Base-by-base conservation (phyloP, 768 basidiomycete species). In the Suillus decipiens region DNA sequence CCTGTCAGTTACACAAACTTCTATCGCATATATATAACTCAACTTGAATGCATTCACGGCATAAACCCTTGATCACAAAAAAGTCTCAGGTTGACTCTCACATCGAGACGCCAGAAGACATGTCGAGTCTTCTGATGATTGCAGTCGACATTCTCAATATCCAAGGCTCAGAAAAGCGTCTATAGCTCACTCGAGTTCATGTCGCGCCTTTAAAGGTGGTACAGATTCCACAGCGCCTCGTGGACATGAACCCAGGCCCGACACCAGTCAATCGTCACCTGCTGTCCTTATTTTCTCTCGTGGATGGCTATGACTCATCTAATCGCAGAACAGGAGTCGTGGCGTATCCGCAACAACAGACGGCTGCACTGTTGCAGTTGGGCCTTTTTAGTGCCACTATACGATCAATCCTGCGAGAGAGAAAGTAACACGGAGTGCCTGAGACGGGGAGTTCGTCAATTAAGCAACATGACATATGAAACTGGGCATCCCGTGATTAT, bases 11-110 rank as follows among this genome's bases (percentile, higher is more conserved):
- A 57, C 39, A 57, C 37, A 11, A 24, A 24, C 17, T 28, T 11
- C 10, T 39, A 41, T 41, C 15, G 12, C 17, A 19, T 28, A 28
- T 28, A 41, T 41, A 19, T 19, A 41, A 19, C 37, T 41, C 11
- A 57, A n/a, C 56, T 42, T 39, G 56, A 28, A 57, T 28, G 17
- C 28, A 31, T 19, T 57, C 56, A 57, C 56, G 56, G 56, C 56
- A 57, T 57, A 11, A 57, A 57, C 28, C 56, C 56, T 56, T 41
- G 11, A 57, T 57, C 28, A 19, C 11, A 31, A 57, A 31, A 56
- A 57, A 57, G 39, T 24, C 22, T 41, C 17, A 41, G 17, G 17
- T 31, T 12, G 24, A 41, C 19, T 39, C 39, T 42, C 28, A 1
- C 17, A 19, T 39, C 37, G 24, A 56, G 55, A 28, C 17, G 50